These are phyloP conservation scores for Metarhizium album DNA, from an alignment of 2,329 filamentous ascomycete species.

Conservation along the genomic window DNA sequence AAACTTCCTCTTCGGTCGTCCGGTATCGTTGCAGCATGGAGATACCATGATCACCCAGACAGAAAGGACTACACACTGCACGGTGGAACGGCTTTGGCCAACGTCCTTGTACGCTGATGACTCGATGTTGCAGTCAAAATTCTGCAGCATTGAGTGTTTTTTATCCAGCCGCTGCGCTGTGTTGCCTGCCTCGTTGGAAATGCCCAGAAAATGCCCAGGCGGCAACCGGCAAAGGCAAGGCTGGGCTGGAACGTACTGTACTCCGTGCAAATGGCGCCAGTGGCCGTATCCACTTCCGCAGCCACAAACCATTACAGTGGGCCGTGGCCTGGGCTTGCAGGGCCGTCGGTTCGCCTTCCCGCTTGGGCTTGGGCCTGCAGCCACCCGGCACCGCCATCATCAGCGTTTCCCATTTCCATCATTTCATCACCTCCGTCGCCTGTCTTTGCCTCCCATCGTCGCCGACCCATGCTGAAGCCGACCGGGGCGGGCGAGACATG, in stretches of 20 bases:
- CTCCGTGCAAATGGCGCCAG: too few relatives aligned
- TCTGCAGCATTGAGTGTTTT: too few relatives aligned
- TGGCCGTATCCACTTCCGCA: neutral
- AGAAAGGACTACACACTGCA: too few relatives aligned
- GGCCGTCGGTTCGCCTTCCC: neutral
- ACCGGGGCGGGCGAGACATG: neutral
- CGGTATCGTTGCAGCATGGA: neutral
- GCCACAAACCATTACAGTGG: neutral
- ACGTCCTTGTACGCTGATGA: too few relatives aligned
- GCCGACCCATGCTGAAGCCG: neutral
- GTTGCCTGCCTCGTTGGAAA: neutral
- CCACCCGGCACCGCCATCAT: neutral
- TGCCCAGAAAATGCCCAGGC: slow-evolving; percentile 1
- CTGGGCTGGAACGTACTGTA: too few relatives aligned
- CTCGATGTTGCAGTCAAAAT: too few relatives aligned
- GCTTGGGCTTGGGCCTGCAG: neutral
- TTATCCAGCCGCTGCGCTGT: too few relatives aligned
- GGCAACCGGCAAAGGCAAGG: slow-evolving; percentile 2
- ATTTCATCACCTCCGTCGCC: neutral
- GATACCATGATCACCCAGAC: too few relatives aligned
- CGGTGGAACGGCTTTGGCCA: too few relatives aligned
- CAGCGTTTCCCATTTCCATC: neutral
- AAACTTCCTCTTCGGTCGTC: neutral
- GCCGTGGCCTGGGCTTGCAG: neutral
- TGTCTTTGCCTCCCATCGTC: neutral